Conservation (phyloP, 176 grass and related monocot genomes). For the Oryza punctata region DNA sequence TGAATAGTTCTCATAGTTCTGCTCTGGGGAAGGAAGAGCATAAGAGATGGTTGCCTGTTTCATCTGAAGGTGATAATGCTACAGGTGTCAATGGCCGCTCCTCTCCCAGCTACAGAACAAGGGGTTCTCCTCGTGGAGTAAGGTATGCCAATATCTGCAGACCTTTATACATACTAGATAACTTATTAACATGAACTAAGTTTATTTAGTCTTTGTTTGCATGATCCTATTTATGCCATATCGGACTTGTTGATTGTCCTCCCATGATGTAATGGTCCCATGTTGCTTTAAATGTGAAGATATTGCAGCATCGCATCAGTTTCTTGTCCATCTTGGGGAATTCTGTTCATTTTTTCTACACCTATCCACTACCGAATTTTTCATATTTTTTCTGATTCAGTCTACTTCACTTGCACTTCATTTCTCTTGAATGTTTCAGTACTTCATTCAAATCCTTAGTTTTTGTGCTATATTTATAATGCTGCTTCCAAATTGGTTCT, state of each 20-base stretch:
- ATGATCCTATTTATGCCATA: not conserved
- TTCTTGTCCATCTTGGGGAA: constrained; percentile 17
- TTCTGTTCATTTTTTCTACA: constrained; percentile 12
- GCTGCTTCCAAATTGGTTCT: constrained; percentile 4
- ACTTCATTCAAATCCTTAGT: not conserved
- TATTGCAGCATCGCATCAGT: constrained; percentile 8
- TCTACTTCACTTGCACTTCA: not conserved
- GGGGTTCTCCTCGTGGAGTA: constrained; percentile 58
- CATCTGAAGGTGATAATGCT: constrained; percentile 48
- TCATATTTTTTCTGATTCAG: not conserved
- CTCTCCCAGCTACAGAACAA: constrained; percentile 59
- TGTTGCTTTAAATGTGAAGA: constrained; percentile 11
- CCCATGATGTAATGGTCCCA: not conserved
- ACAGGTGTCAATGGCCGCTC: constrained; percentile 35
- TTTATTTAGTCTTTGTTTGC: constrained; percentile 11
- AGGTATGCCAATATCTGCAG: constrained; percentile 54
- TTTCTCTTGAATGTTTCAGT: constrained; percentile 15
- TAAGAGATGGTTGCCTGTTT: constrained; percentile 32
- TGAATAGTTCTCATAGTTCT: constrained; percentile 44
- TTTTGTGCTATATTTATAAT: constrained; percentile 33
- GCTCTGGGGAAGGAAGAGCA: constrained; percentile 47
- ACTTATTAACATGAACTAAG: not conserved
- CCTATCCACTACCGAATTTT: not conserved
- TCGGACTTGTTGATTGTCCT: not conserved
- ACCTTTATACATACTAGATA: not conserved